Base-by-base conservation (phyloP, 108 stramenopile genomes). In the Cyclostephanos tholiformis region DNA sequence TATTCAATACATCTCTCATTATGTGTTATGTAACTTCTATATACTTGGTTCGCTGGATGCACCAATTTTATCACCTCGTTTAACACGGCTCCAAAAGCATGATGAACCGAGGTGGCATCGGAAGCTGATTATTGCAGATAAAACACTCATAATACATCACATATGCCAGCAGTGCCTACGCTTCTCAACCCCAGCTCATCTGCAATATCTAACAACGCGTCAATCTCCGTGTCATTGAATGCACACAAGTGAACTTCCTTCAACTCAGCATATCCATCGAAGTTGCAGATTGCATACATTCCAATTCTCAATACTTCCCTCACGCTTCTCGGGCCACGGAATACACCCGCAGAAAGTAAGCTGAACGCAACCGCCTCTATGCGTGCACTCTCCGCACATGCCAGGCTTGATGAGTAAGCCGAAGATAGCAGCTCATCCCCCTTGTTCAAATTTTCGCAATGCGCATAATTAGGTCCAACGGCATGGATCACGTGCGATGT, bases 381-480 rank as follows among this genome's bases (percentile, higher is more conserved):
- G 5, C 76, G 43, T n/a, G 78, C 69, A 30, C 76, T 63, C 30
- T 72, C 58, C 16, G 68, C 82, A 20, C 77, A 69, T 53, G 83
- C 67, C 71, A 90, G 51, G 35, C 80, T 75, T 1, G 65, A 25
- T 16, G 61, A 14, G 77, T 92, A 92, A 13, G 89, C 91, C 12
- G 78, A 82, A 19, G 63, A 50, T 32, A 90, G 50, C 26, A 90
- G 56, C 26, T 58, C 53, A 72, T 91, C 87, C 6, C 82, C 68
- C 10, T 63, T 51, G 13, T 71, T 53, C 12, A 63, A 61, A 12
- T 65, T 29, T 11, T 55, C 56, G 49, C 52, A 86, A 23, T 49
- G 32, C 48, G 43, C n/a, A 66, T 90, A 95, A 72, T 85, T 78
- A 4, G 95, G 95, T 32, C 95, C 95, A n/a, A 95, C 95, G 17